Conservation (phyloP, 139 green algal genomes). For the Chlamydomonas urium region DNA sequence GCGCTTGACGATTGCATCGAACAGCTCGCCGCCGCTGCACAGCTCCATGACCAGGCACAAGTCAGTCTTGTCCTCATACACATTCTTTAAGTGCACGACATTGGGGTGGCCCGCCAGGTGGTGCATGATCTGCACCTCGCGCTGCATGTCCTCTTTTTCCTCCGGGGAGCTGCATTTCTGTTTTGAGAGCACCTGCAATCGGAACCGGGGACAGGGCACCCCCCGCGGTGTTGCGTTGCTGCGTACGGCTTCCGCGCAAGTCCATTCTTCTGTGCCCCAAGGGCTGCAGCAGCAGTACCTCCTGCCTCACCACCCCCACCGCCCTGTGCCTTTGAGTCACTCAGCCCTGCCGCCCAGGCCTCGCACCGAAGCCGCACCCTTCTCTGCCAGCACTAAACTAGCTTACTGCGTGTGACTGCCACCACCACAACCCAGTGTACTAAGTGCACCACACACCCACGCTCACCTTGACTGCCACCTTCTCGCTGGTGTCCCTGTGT, state of each 20-base stretch:
- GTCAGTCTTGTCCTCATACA: slow-evolving; percentile 79
- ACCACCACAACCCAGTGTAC: not conserved
- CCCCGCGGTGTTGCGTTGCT: no score
- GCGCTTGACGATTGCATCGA: slow-evolving; percentile 87
- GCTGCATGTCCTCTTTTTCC: slow-evolving; percentile 91
- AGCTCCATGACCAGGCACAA: slow-evolving; percentile 92
- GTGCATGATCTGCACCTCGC: slow-evolving; percentile 84
- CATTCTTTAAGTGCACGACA: slow-evolving; percentile 49
- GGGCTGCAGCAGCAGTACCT: no score
- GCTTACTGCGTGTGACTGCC: not conserved
- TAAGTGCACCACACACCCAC: not conserved
- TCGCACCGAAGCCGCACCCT: no score
- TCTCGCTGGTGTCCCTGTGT: slow-evolving; percentile 41
- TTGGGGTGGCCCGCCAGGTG: slow-evolving; percentile 53
- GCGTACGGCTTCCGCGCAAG: no score
- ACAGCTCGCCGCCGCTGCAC: slow-evolving; percentile 90
- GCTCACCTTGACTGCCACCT: slow-evolving; percentile 35
- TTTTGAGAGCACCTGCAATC: slow-evolving; percentile 77
- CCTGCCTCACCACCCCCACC: no score
- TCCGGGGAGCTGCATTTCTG: slow-evolving; percentile 80
- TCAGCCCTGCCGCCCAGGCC: no score
- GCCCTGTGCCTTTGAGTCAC: no score
- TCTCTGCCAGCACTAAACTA: no score
- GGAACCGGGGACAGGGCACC: not conserved
- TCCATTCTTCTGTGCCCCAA: no score